Evolutionary conservation across 1,284 basidiomycete genomes (phyloP).

Genomic region (Trichosporon faecale): DNA sequence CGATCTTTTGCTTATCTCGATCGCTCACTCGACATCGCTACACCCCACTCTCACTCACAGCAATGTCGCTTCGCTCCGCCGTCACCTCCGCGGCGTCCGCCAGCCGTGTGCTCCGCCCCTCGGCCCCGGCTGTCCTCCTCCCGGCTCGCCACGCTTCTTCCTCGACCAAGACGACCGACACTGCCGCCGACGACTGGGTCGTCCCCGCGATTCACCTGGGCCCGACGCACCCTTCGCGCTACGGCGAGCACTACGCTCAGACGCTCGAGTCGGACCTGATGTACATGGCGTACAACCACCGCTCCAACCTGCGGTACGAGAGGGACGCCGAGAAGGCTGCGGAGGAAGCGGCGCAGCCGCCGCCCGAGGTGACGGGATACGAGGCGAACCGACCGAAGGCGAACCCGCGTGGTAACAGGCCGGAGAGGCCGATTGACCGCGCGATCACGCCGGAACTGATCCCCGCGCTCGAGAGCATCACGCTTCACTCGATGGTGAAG

Average conservation of each 20-base stretch:
- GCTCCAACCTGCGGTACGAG: conserved; percentile 40
- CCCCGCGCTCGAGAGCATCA: conserved; percentile 74
- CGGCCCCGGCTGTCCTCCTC: not conserved
- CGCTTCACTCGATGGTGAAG: conserved; percentile 79
- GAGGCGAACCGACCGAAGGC: conserved; percentile 50
- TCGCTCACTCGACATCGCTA: not conserved
- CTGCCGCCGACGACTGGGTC: conserved; percentile 20
- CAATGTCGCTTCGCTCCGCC: conserved; percentile 25
- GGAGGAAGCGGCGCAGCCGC: conserved; percentile 14
- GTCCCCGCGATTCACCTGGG: conserved; percentile 53
- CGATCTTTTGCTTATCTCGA: conserved; percentile 10
- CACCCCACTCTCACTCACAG: not conserved
- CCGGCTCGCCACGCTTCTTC: conserved; percentile 19
- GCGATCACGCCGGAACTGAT: conserved; percentile 65
- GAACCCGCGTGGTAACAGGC: conserved; percentile 45
- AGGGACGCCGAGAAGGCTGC: conserved; percentile 13
- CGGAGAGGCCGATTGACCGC: conserved; percentile 43
- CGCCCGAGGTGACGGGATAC: conserved; percentile 46
- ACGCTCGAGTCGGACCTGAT: conserved; percentile 83
- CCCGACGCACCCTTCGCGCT: conserved; percentile 67
- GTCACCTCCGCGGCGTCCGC: conserved; percentile 20
- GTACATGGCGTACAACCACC: conserved; percentile 91
- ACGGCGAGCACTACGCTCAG: conserved; percentile 77
- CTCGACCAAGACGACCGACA: conserved; percentile 3
- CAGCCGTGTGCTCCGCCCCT: conserved; percentile 12